Base-by-base conservation (phyloP, 2,329 filamentous ascomycete genomes). In the Chaetomium sp. region DNA sequence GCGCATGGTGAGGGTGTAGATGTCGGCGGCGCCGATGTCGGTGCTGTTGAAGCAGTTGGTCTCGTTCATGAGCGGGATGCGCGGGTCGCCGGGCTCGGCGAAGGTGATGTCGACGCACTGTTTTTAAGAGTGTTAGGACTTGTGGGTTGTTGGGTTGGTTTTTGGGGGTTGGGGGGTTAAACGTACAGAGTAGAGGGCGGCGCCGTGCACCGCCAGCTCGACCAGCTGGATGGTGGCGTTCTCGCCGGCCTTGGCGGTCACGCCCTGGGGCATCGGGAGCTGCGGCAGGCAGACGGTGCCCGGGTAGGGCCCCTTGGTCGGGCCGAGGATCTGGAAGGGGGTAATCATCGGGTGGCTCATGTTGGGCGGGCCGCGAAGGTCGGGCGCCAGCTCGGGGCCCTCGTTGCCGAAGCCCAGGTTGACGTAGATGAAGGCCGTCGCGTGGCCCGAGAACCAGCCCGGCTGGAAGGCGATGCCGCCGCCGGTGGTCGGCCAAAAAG, bases 71-170 rank as follows among this genome's bases (percentile, higher is more conserved):
- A 89, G 81, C 63, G 81, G 81, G 57, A 96, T 87, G 54, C 78
- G 79, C 47, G 78, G 68, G 74, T 96, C 90, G 72, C 87, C 80
- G 27, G 91, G 90, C 1, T 93, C 90, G 56, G 89, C 91, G 72
- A 98, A 96, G 55, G 90, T 94, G 72, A 98, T 96, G 74, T 98
- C 94, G 71, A 96, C 93, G 75, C 95, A 98, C 92, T 97, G 33
- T 27, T 56, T 13, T 3, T 6, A 21, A 8, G 16, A 19, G 8
- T 31, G 19, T 47, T 19, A 25, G 45, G 12, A 12, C 6, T 4
- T 9, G 31, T 38, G 38, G 9, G 3, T 25, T 9, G 3, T n/a
- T 9, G 12, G 35, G 19, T 12, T n/a, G n/a, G 3, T n/a, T n/a
- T n/a, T n/a, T n/a, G 6, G 50, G 31, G 8, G 25, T n/a, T n/a